Base-by-base conservation (phyloP, 768 basidiomycete species). In the Hypsizygus marmoreus region DNA sequence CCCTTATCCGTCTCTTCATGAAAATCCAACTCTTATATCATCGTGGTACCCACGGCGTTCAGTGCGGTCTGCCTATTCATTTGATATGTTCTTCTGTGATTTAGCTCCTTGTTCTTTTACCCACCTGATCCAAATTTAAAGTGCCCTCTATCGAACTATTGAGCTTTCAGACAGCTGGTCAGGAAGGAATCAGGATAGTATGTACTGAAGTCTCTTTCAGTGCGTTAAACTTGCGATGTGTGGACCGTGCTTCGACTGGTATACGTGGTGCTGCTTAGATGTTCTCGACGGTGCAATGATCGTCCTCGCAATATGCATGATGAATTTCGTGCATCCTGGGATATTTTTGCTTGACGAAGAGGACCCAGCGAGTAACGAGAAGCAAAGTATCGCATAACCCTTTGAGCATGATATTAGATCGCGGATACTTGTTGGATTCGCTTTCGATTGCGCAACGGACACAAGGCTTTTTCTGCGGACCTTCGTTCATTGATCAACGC, bases 81-180 rank as follows among this genome's bases (percentile, higher is more conserved):
- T 43, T 71, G 77, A 72, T 76, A 44, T 19, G 69, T 38, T 30
- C 13, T 22, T 22, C 20, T 50, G 30, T 25, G 32, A 6, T 6
- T n/a, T 6, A 42, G 30, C 12, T 38, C 29, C 29, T 40, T 16
- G 20, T 16, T 29, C 6, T 36, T 8, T 32, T 12, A 20, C 36
- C 20, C 38, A 42, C 30, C 13, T 51, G n/a, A n/a, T n/a, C n/a
- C n/a, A n/a, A 8, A n/a, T n/a, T n/a, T n/a, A 6, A 44, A 80
- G 76, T 24, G 67, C 75, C 16, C 57, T 81, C 2, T 82, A 82
- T 54, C 74, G 80, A 43, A 74, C 71, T 3, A 67, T 77, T 45
- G 79, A 81, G 60, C 66, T 82, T 1, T 51, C 66, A 8, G 72
- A 75, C 44, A 76, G 80, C 0, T 82, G 79, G 78, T 57, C 54